Percentiles rank a stretch among this genome's conserved stretches.
Conservation (phyloP, 2,329 filamentous ascomycete genomes). For the Verticillium zaregamsianum region DNA sequence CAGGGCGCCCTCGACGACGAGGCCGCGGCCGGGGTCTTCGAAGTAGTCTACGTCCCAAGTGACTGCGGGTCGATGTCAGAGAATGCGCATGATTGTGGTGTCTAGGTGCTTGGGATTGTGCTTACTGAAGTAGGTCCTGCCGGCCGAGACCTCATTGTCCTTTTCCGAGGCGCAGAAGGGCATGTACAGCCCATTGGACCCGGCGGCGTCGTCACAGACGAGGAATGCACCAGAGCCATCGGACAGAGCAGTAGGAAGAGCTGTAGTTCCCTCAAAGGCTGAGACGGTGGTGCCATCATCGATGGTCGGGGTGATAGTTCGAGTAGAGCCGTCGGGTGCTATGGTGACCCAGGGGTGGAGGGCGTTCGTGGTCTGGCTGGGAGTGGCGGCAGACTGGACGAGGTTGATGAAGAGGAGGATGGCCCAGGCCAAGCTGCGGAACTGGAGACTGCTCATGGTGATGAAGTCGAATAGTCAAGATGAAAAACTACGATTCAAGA, state of each 20-base stretch:
- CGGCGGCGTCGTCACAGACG: slow-evolving; percentile 9
- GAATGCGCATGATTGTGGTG: not conserved
- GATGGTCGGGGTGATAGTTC: slow-evolving; percentile 12
- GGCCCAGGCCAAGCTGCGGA: not conserved
- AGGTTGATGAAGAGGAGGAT: not conserved
- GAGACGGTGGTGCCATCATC: slow-evolving; percentile 10
- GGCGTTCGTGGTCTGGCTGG: slow-evolving; percentile 3
- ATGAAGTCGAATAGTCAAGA: not conserved
- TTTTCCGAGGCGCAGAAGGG: slow-evolving; percentile 12
- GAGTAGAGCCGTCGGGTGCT: slow-evolving; percentile 5
- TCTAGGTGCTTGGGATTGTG: too few relatives aligned
- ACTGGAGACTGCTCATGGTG: not conserved
- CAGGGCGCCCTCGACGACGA: slow-evolving; percentile 12
- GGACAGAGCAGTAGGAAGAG: slow-evolving; percentile 8
- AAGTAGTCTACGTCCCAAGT: slow-evolving; percentile 14
- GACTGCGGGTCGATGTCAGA: slow-evolving; percentile 8
- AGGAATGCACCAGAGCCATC: slow-evolving; percentile 11
- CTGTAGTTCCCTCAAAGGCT: slow-evolving; percentile 6
- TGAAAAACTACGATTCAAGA: not conserved
- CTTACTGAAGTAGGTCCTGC: slow-evolving; percentile 13
- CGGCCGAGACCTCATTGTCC: slow-evolving; percentile 6
- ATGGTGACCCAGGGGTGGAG: slow-evolving; percentile 14
- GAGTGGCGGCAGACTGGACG: not conserved
- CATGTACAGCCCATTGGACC: slow-evolving; percentile 5
- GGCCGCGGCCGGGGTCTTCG: slow-evolving; percentile 6